phyloP scores from a whole-genome alignment of 2,329 filamentous ascomycete species.

The Ascomycota sp. region DNA sequence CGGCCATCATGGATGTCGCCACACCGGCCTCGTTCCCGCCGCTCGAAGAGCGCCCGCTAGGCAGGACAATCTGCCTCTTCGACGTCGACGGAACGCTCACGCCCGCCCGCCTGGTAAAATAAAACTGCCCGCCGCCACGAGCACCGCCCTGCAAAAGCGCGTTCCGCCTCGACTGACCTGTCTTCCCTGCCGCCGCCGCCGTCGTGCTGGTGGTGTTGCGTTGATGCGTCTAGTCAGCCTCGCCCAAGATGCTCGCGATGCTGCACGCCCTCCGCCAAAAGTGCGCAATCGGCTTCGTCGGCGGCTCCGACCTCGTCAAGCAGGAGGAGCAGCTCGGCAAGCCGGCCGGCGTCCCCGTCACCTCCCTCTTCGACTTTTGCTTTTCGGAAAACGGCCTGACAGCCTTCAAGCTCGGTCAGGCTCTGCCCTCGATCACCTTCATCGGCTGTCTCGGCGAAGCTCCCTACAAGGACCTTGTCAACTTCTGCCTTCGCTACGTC shows the following conservation, averaged over 20 bases:
- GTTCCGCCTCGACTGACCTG: too few species aligned
- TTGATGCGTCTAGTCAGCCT: slow-evolving; percentile 30
- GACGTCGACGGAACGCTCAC: slow-evolving; percentile 92
- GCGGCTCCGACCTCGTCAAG: slow-evolving; percentile 78
- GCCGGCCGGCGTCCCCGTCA: slow-evolving; percentile 43
- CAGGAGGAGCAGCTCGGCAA: slow-evolving; percentile 87
- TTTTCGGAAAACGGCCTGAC: slow-evolving; percentile 95
- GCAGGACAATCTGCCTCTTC: slow-evolving; percentile 88
- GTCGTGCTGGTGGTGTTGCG: too few species aligned
- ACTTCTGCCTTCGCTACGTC: slow-evolving; percentile 62
- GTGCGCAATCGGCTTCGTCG: slow-evolving; percentile 78
- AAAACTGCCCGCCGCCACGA: too few species aligned
- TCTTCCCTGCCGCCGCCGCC: too few species aligned
- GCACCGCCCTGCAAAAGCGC: too few species aligned
- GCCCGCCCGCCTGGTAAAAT: slow-evolving; percentile 47
- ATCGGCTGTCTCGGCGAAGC: slow-evolving; percentile 79
- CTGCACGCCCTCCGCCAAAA: slow-evolving; percentile 68
- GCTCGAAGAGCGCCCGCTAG: slow-evolving; percentile 64
- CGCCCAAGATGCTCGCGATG: slow-evolving; percentile 64
- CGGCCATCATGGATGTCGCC: slow-evolving; percentile 19
- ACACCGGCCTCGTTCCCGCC: slow-evolving; percentile 38
- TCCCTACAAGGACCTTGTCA: slow-evolving; percentile 58
- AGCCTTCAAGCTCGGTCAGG: slow-evolving; percentile 64
- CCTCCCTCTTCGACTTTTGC: slow-evolving; percentile 85
- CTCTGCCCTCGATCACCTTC: slow-evolving; percentile 64